These are phyloP conservation scores for Pistacia atlantica DNA, from an alignment of 345 rosid species.

Conservation along the genomic window DNA sequence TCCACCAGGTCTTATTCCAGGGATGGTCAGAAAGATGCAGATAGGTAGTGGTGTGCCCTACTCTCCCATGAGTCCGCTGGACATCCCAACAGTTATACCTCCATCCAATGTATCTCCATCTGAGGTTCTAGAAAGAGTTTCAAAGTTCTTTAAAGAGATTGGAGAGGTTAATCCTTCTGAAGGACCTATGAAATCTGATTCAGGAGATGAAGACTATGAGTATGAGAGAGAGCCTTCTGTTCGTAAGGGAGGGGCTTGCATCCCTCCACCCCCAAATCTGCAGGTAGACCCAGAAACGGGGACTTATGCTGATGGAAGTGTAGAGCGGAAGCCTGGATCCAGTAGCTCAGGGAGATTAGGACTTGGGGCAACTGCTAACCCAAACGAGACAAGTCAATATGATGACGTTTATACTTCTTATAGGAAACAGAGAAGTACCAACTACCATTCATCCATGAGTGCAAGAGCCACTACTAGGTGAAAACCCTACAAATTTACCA, in stretches of 20 bases:
- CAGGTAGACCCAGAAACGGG: slow-evolving; percentile 94
- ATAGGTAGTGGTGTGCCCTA: slow-evolving; percentile 98
- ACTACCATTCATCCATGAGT: slow-evolving; percentile 91
- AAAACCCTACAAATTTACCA: background rate
- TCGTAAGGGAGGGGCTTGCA: slow-evolving; percentile 87
- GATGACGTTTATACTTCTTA: slow-evolving; percentile 95
- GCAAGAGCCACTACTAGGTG: slow-evolving; percentile 74
- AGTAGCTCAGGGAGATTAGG: slow-evolving; percentile 79
- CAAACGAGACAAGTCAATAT: slow-evolving; percentile 85
- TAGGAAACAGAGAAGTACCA: slow-evolving; percentile 90
- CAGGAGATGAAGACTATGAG: slow-evolving; percentile 67
- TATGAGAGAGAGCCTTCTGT: slow-evolving; percentile 62
- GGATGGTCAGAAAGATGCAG: slow-evolving; percentile 99
- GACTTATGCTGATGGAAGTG: slow-evolving; percentile 76
- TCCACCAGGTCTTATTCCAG: slow-evolving; percentile 98
- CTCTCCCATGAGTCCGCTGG: slow-evolving; percentile 92
- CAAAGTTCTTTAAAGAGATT: slow-evolving; percentile 89
- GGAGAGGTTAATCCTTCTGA: slow-evolving; percentile 91
- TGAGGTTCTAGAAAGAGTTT: slow-evolving; percentile 78
- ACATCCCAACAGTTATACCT: slow-evolving; percentile 89
- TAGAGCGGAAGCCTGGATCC: slow-evolving; percentile 66
- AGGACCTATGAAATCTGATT: slow-evolving; percentile 65
- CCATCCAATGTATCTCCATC: slow-evolving; percentile 80
- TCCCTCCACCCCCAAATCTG: slow-evolving; percentile 90
- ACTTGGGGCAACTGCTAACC: slow-evolving; percentile 85